These are phyloP conservation scores for Mycena galopus DNA, from an alignment of 768 basidiomycete genomes.

Conservation along the genomic window DNA sequence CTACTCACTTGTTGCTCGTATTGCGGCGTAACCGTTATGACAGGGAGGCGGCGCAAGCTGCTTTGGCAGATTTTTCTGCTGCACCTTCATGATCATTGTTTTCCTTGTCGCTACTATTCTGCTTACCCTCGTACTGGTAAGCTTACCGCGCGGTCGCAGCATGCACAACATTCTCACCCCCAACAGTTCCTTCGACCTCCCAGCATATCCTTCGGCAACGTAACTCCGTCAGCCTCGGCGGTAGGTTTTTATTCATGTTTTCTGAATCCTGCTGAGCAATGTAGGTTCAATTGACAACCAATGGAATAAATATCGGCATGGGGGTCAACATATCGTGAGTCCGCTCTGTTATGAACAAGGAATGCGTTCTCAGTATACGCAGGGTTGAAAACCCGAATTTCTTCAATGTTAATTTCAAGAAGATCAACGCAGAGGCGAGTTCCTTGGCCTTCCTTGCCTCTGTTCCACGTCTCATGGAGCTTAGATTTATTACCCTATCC, in stretches of 20 bases:
- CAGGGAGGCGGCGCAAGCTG: conserved; percentile 74
- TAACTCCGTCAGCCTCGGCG: conserved; percentile 55
- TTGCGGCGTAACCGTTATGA: not conserved
- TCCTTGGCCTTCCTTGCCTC: not conserved
- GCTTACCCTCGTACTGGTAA: conserved; percentile 76
- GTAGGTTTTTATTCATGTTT: conserved; percentile 51
- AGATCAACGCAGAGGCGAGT: conserved; percentile 72
- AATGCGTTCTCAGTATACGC: conserved; percentile 22
- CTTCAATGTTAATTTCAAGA: conserved; percentile 75
- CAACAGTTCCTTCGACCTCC: conserved; percentile 84
- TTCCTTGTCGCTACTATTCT: conserved; percentile 77
- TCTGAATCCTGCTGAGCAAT: not conserved
- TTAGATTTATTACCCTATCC: conserved; percentile 84
- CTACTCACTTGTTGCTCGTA: not conserved
- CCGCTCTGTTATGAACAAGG: not conserved
- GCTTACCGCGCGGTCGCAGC: conserved; percentile 36
- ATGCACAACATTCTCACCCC: not conserved
- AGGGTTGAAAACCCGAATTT: conserved; percentile 89
- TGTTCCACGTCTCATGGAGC: not conserved
- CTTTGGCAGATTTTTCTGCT: conserved; percentile 80
- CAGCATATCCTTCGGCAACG: conserved; percentile 67
- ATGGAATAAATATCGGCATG: conserved; percentile 70
- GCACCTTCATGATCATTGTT: conserved; percentile 74
- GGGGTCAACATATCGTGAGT: conserved; percentile 77
- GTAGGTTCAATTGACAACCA: conserved; percentile 53